Evolutionary conservation across 192 early-diverging fungal genomes (phyloP), one percentile per base, ranked within the genome.

Genomic region (Coemansia umbellata): DNA sequence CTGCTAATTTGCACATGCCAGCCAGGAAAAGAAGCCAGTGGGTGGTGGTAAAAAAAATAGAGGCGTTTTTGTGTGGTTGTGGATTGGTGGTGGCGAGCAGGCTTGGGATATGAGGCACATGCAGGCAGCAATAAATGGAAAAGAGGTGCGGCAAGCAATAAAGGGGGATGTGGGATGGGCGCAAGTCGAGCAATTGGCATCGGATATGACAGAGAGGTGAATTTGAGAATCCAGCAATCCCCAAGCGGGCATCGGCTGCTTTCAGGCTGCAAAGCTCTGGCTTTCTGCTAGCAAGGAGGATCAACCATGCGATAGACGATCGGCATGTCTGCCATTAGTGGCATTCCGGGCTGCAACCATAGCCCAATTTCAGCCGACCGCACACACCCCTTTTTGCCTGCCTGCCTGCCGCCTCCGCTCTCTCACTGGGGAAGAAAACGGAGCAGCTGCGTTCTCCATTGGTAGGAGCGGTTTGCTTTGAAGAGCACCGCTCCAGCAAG

Each of bases 251-350:
- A 27, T 2, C 37, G 5, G 37, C n/a, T n/a, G n/a, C 11, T 47
- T 13, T 15, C 22, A n/a, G 21, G 19, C 37, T 50, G 44, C 52
- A 63, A 54, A 54, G 60, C 50, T 17, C 28, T 30, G 36, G 45
- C 52, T 18, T 11, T 44, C 42, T 49, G 24, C 28, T 24, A 24
- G 36, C 37, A 22, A 51, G 47, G 54, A 61, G 47, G 54, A 61
- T 58, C 53, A 58, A 47, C 59, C 59, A 50, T 63, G 67, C 60
- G 58, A 69, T 58, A 32, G 67, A 47, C 55, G 67, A 69, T 69
- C 67, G 55, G 55, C 67, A 62, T 24, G 43, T 45, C 49, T 61
- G 50, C 58, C 31, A 28, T 23, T 35, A 36, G 48, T 24, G 51
- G 50, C 40, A n/a, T n/a, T n/a, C n/a, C n/a, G n/a, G n/a, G n/a